A percentile compares a stretch with the other conserved stretches of the same genome.
phyloP scores from a whole-genome alignment of 345 rosid genomes.

The Odontarrhena argentea region DNA sequence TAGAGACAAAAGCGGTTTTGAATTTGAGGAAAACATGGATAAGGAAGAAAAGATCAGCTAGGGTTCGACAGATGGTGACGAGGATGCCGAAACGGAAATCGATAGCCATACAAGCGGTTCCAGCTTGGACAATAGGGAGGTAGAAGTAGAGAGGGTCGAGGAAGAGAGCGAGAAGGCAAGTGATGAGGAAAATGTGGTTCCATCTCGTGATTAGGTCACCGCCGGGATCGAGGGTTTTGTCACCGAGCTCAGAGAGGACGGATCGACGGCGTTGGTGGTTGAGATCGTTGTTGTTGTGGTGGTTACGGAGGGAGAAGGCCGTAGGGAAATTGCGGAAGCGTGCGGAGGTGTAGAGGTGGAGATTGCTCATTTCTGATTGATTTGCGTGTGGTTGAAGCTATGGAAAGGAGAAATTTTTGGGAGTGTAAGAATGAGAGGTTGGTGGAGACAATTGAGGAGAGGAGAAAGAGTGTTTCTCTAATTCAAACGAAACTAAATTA shows the following conservation, averaged over 20 bases:
- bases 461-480: background rate
- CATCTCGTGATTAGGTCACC: constrained; percentile 60
- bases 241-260: constrained; percentile 44
- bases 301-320: constrained; percentile 49
- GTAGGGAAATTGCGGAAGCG: constrained; percentile 49
- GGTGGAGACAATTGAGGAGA: constrained; percentile 27
- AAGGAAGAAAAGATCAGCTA: constrained; percentile 65
- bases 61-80: constrained; percentile 66
- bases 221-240: constrained; percentile 67
- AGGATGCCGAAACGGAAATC: constrained; percentile 52
- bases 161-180: constrained; percentile 69
- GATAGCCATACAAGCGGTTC: constrained; percentile 55
- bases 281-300: constrained; percentile 39
- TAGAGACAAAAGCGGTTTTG: constrained; percentile 69
- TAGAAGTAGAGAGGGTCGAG: constrained; percentile 86
- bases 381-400: constrained; percentile 34
- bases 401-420: constrained; percentile 37
- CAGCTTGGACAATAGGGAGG: constrained; percentile 58
- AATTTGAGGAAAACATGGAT: constrained; percentile 71
- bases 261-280: constrained; percentile 38
- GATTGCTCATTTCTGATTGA: constrained; percentile 43
- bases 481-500: too few species aligned
- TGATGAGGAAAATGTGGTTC: constrained; percentile 72
- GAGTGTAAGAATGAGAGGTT: constrained; percentile 24
- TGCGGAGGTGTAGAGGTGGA: constrained; percentile 46